A percentile compares a stretch with the other conserved stretches of the same genome.
These are phyloP conservation scores for Protea cynaroides DNA, from an alignment of 164 flowering plant species.

Conservation along the genomic window DNA sequence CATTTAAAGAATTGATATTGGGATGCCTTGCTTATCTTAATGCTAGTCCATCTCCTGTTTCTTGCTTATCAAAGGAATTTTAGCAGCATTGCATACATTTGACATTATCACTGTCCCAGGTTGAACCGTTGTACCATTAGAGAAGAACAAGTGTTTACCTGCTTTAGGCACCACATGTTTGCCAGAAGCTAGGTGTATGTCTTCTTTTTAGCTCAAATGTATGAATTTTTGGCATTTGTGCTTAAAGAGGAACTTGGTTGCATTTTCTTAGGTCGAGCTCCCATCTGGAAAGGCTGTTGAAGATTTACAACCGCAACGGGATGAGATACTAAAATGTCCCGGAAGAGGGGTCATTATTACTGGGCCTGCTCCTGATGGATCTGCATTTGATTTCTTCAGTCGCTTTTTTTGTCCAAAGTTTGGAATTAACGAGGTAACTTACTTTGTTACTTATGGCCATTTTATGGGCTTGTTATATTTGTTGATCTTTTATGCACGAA, in stretches of 20 bases:
- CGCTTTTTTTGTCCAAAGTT: slow-evolving; percentile 36
- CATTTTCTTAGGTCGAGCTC: slow-evolving; percentile 27
- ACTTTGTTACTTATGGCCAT: neutral
- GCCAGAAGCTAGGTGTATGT: neutral
- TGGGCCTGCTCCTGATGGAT: slow-evolving; percentile 26
- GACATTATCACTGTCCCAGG: neutral
- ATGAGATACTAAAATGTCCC: slow-evolving; percentile 25
- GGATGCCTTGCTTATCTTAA: too few species aligned
- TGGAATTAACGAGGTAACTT: slow-evolving; percentile 32
- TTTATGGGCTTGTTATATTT: neutral
- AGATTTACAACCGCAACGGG: slow-evolving; percentile 27
- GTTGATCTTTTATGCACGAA: neutral
- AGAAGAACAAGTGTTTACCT: neutral
- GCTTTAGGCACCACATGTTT: too few species aligned
- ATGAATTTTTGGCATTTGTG: too few species aligned
- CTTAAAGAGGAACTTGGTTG: neutral
- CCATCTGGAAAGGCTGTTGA: slow-evolving; percentile 24
- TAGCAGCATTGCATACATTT: neutral
- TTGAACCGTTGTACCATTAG: neutral
- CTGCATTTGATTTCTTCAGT: slow-evolving; percentile 32
- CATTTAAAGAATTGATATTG: neutral
- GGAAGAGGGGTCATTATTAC: slow-evolving; percentile 31
- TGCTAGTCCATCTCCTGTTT: neutral
- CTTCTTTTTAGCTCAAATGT: too few species aligned
- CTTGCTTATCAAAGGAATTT: neutral